These are phyloP conservation scores for Sarcomyxa edulis DNA, from an alignment of 768 basidiomycete species.

Conservation along the genomic window DNA sequence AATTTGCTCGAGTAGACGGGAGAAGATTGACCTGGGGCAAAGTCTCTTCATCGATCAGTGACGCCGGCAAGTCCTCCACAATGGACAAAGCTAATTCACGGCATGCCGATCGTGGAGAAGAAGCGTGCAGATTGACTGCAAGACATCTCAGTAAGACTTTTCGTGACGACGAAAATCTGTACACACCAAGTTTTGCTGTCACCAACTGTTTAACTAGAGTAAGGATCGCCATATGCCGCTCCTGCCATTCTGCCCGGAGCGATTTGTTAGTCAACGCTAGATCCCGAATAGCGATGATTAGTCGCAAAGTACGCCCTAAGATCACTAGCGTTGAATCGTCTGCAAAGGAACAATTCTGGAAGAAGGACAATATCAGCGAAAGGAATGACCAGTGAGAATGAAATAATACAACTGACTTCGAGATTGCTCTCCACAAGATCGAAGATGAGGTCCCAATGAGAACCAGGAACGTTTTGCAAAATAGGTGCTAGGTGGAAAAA, in stretches of 20 bases:
- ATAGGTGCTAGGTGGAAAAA: slow-evolving; percentile 80
- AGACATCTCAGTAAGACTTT: neutral
- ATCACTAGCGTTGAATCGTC: slow-evolving; percentile 55
- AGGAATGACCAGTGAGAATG: neutral
- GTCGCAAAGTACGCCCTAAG: slow-evolving; percentile 63
- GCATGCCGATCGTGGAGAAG: slow-evolving; percentile 61
- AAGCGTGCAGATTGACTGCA: slow-evolving; percentile 15
- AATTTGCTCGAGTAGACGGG: neutral
- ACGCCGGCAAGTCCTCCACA: slow-evolving; percentile 57
- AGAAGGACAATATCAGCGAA: neutral
- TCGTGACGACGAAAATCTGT: neutral
- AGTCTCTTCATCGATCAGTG: slow-evolving; percentile 58
- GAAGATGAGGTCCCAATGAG: slow-evolving; percentile 92
- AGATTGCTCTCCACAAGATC: slow-evolving; percentile 85
- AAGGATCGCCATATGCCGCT: slow-evolving; percentile 46
- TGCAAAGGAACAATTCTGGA: slow-evolving; percentile 52
- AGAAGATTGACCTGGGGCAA: slow-evolving; percentile 49
- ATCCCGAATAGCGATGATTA: slow-evolving; percentile 68
- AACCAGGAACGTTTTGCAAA: slow-evolving; percentile 78
- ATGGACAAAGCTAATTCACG: slow-evolving; percentile 65
- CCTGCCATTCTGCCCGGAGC: slow-evolving; percentile 65
- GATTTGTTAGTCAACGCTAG: slow-evolving; percentile 67
- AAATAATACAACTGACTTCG: slow-evolving; percentile 49
- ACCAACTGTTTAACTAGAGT: slow-evolving; percentile 59
- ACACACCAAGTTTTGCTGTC: slow-evolving; percentile 47